Conservation (phyloP, 176 grass and related monocot genomes). For the Carex kokanica region DNA sequence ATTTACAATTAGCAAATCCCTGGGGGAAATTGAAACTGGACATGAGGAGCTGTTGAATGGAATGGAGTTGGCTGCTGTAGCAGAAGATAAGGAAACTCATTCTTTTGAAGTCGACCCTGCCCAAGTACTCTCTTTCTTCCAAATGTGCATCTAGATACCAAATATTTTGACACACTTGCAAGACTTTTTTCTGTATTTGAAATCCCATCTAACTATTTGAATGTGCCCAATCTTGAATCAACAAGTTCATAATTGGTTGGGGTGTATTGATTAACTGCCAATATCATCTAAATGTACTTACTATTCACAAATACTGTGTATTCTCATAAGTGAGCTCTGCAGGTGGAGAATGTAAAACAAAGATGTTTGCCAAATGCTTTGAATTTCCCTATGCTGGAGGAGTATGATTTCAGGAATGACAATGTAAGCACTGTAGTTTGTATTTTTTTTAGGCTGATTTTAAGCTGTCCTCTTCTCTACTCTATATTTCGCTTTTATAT, state of each 20-base stretch:
- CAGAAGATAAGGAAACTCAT: slow-evolving; percentile 89
- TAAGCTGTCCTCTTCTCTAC: not conserved
- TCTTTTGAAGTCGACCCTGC: slow-evolving; percentile 78
- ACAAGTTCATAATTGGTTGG: not conserved
- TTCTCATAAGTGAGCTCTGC: slow-evolving; percentile 11
- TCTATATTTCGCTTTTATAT: slow-evolving; percentile 18
- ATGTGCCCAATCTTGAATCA: not conserved
- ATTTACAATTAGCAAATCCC: slow-evolving; percentile 68
- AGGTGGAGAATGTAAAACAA: slow-evolving; percentile 93
- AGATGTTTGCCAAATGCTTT: slow-evolving; percentile 82
- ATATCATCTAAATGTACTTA: not conserved
- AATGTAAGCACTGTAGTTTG: slow-evolving; percentile 42
- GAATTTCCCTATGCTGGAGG: slow-evolving; percentile 89
- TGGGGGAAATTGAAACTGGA: slow-evolving; percentile 48
- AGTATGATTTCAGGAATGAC: slow-evolving; percentile 96
- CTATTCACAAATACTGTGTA: not conserved
- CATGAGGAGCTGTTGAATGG: slow-evolving; percentile 74
- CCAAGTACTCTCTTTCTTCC: slow-evolving; percentile 47
- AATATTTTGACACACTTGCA: not conserved
- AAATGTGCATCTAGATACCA: not conserved
- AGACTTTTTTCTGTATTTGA: slow-evolving; percentile 2
- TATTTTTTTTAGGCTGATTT: not conserved
- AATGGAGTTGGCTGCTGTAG: slow-evolving; percentile 71
- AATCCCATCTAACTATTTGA: not conserved
- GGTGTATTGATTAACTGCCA: not conserved